These are phyloP conservation scores for Diplodia sapinea DNA, from an alignment of 2,329 filamentous ascomycete species.

Conservation along the genomic window DNA sequence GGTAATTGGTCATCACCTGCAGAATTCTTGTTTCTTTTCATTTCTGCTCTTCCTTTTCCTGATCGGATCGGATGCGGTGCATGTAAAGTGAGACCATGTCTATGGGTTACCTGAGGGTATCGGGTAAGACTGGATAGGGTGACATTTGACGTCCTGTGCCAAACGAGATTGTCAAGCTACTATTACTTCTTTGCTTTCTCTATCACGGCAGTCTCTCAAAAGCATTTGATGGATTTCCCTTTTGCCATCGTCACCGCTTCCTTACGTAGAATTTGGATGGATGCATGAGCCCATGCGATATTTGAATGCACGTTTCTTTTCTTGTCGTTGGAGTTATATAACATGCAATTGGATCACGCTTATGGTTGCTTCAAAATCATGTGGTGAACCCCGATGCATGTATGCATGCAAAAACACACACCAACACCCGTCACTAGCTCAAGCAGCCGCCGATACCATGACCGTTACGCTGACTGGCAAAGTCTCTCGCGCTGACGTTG, in stretches of 20 bases:
- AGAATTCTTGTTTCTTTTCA: neutral
- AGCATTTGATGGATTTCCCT: neutral
- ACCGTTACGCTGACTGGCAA: too few relatives aligned
- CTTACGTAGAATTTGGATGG: neutral
- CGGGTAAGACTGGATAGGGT: neutral
- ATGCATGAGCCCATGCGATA: neutral
- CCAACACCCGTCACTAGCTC: neutral
- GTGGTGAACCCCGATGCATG: too few relatives aligned
- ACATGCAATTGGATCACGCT: neutral
- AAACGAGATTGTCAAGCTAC: neutral
- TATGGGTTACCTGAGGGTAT: neutral
- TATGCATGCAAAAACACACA: neutral
- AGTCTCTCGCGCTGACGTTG: neutral
- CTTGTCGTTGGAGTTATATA: neutral
- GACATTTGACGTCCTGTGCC: neutral
- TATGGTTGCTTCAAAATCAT: neutral
- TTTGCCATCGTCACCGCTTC: neutral
- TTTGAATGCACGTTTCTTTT: neutral
- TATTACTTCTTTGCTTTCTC: neutral
- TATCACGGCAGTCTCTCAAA: neutral
- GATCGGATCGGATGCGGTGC: neutral
- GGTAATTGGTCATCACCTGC: conserved; percentile 9
- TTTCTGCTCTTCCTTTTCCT: neutral
- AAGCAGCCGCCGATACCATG: neutral
- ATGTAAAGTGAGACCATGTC: neutral